phyloP scores from a whole-genome alignment of 805 yeast species.

The Lachancea lanzarotensis region DNA sequence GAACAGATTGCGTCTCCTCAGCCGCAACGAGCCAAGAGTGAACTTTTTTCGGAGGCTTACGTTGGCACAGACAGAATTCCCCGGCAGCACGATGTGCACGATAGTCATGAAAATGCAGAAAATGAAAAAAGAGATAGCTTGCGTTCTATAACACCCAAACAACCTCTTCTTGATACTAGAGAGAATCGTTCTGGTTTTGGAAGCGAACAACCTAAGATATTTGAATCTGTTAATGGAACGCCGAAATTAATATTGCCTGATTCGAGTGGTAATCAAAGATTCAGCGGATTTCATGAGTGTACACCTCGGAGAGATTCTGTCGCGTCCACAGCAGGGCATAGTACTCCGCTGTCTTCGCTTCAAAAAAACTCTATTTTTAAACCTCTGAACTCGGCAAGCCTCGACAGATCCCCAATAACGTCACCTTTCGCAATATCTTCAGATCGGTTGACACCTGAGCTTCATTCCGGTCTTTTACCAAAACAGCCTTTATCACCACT shows the following conservation, averaged over 20 bases:
- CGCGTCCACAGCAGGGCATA: constrained; percentile 36
- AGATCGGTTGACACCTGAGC: constrained; percentile 36
- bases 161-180: constrained; percentile 13
- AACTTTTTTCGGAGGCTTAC: constrained; percentile 38
- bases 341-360: constrained; percentile 54
- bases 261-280: constrained; percentile 18
- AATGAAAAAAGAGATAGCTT: constrained; percentile 12
- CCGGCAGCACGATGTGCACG: constrained; percentile 14
- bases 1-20: constrained; percentile 22
- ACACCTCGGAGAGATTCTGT: constrained; percentile 56
- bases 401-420: constrained; percentile 43
- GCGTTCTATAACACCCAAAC: constrained; percentile 43
- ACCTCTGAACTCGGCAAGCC: constrained; percentile 5
- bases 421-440: constrained; percentile 52
- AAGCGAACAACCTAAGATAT: constrained; percentile 1
- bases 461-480: constrained; percentile 17
- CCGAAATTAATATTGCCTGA: constrained; percentile 14
- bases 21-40: constrained; percentile 19
- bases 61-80: constrained; percentile 38
- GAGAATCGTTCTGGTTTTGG: neutral
- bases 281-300: constrained; percentile 26
- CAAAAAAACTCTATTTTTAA: constrained; percentile 42
- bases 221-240: constrained; percentile 8
- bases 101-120: neutral
- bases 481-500: constrained; percentile 78